These are phyloP conservation scores for Xylaria sp. DNA, from an alignment of 2,329 filamentous ascomycete genomes.

Conservation along the genomic window DNA sequence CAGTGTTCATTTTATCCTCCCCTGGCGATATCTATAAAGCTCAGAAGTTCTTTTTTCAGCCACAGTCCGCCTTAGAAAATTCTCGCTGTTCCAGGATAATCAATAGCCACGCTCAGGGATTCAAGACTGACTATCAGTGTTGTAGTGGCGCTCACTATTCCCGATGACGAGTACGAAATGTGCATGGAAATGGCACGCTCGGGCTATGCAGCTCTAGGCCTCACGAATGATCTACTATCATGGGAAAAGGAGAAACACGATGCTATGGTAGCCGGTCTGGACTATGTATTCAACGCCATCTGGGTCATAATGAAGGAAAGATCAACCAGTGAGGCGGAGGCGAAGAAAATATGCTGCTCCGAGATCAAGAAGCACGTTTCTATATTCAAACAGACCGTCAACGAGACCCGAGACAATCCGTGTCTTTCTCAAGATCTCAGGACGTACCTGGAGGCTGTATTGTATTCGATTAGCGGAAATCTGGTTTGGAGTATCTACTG, in stretches of 20 bases:
- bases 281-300: constrained; percentile 53
- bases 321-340: constrained; percentile 44
- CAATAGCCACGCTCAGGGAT: not conserved
- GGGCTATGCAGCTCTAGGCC: constrained; percentile 47
- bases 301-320: constrained; percentile 55
- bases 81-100: not conserved
- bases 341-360: constrained; percentile 43
- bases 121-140: not conserved
- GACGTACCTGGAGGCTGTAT: constrained; percentile 48
- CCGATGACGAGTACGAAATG: constrained; percentile 49
- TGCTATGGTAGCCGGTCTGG: constrained; percentile 41
- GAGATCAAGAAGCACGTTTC: constrained; percentile 43
- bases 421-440: constrained; percentile 44
- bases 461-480: constrained; percentile 50
- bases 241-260: constrained; percentile 52
- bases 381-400: constrained; percentile 24
- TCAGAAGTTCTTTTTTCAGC: not conserved
- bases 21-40: not conserved
- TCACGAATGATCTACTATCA: constrained; percentile 56
- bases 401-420: constrained; percentile 24
- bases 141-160: constrained; percentile 51
- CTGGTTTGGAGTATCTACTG: constrained; percentile 52
- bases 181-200: constrained; percentile 47
- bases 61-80: not conserved
- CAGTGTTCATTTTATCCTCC: not conserved